Percentiles rank a stretch among this genome's conserved stretches.
Conservation (phyloP, 352 stramenopile species). For the Phytophthora palmivora region DNA sequence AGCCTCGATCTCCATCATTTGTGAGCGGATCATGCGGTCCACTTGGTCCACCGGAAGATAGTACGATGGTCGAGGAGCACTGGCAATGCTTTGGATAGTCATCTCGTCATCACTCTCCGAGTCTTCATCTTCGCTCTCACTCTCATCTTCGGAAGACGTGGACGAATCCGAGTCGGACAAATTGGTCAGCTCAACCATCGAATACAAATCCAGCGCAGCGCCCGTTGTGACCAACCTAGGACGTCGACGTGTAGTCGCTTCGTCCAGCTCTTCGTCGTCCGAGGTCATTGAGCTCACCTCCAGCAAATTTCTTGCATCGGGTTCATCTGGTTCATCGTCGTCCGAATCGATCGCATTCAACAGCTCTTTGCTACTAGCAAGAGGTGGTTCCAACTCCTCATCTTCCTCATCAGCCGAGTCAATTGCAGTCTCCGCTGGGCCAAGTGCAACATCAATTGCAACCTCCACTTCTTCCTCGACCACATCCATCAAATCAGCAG, state of each 20-base stretch:
- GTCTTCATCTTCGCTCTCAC: neutral
- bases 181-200: neutral
- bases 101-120: neutral
- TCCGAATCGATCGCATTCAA: slow-evolving; percentile 13
- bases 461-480: slow-evolving; percentile 1
- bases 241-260: neutral
- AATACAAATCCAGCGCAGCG: slow-evolving; percentile 21
- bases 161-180: slow-evolving; percentile 13
- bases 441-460: no score
- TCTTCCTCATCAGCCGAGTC: no score
- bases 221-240: neutral
- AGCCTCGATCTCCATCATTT: slow-evolving; percentile 35
- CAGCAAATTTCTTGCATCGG: neutral
- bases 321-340: slow-evolving; percentile 1
- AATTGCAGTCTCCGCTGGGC: no score
- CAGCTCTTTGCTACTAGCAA: neutral
- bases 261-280: slow-evolving; percentile 18
- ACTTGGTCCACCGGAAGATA: slow-evolving; percentile 23
- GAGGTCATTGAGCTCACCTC: slow-evolving; percentile 2
- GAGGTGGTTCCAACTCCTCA: neutral
- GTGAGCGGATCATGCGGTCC: slow-evolving; percentile 27
- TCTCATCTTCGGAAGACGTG: slow-evolving; percentile 12
- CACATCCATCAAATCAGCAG: slow-evolving; percentile 11
- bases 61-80: slow-evolving; percentile 2
- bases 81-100: neutral